Evolutionary conservation across 1,284 basidiomycete species (phyloP), one percentile per base, ranked within the genome.

Genomic region (Apiotrichum mycotoxinovorans): DNA sequence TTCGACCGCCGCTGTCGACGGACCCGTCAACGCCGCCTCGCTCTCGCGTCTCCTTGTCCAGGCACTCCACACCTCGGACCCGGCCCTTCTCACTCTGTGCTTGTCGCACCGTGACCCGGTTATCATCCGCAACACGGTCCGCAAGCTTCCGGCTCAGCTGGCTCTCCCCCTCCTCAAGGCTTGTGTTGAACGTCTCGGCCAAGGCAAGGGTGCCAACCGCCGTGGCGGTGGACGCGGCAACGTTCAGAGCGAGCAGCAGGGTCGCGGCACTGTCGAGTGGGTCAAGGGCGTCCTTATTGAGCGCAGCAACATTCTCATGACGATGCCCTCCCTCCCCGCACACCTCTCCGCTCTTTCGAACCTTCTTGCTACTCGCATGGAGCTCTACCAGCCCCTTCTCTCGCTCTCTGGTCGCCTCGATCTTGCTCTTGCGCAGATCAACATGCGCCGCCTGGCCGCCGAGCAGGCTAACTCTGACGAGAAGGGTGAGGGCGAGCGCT

Each of bases 41-140:
- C 83, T 98, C 53, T 91, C 95, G 25, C 87, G 93, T 52, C 94
- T 95, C 17, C 83, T 99, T 48, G 91, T 95, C 50, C 96, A 99
- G 78, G 95, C 96, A 0, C 80, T 99, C 46, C 95, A 99, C 74
- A 97, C 95, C 3, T 88, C 89, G 22, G 96, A 99, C 79, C 84
- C 87, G 0, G 85, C 86, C 8, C 80, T 98, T 40, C 80, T 98
- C 56, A 91, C 96, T 69, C 87, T 88, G 27, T 97, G 93, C 78
- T 80, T 99, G 33, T 75, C 78, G 20, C 91, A 98, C 77, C 89
- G 91, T 20, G 87, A 96, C 65, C 80, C 84, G 11, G 78, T 80
- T 1, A 80, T 98, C 42, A 90, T 99, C 65, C 83, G 87, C 53
- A 91, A 91, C 71, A 97, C 95, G 1, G 87, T 98, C 44, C 83